phyloP scores from a whole-genome alignment of 148 eudicot genomes.

The Suaeda aralocaspica region DNA sequence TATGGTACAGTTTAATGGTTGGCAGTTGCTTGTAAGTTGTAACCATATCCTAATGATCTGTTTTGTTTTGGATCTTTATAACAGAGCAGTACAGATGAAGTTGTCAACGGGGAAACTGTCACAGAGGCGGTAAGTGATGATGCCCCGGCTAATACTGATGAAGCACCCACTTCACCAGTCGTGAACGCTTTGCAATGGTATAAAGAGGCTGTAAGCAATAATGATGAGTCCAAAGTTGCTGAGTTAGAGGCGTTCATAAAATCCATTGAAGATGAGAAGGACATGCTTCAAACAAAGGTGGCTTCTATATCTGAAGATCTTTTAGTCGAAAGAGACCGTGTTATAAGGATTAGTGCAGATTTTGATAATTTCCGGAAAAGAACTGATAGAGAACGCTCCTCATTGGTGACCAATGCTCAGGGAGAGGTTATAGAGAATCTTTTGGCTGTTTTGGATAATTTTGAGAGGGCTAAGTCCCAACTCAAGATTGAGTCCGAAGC shows the following conservation, averaged over 20 bases:
- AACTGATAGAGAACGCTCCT: conserved; percentile 68
- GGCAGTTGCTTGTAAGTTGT: no score
- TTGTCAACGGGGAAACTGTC: conserved; percentile 24
- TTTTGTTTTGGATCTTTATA: conserved; percentile 8
- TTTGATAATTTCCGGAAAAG: conserved; percentile 88
- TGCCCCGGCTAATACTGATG: conserved; percentile 37
- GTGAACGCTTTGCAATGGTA: conserved; percentile 43
- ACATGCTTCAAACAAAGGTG: conserved; percentile 46
- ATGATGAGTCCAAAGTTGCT: conserved; percentile 52
- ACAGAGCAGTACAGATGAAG: conserved; percentile 49
- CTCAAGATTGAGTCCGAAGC: conserved; percentile 74
- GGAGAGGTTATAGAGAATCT: conserved; percentile 78
- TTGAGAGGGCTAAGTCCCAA: conserved; percentile 83
- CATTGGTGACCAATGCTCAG: conserved; percentile 66
- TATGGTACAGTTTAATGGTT: no score
- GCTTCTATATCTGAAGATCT: conserved; percentile 50
- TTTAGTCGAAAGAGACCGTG: conserved; percentile 52
- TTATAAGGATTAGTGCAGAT: conserved; percentile 78
- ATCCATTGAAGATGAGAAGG: conserved; percentile 64
- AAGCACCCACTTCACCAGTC: conserved; percentile 40
- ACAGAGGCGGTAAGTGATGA: conserved; percentile 39
- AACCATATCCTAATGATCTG: not conserved
- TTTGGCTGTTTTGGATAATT: conserved; percentile 82
- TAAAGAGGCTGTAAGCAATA: conserved; percentile 64
- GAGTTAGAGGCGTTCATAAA: conserved; percentile 57